Evolutionary conservation across 257 asterid genomes (phyloP), one percentile per base, ranked within the genome.

Genomic region (Osmanthus fragrans): DNA sequence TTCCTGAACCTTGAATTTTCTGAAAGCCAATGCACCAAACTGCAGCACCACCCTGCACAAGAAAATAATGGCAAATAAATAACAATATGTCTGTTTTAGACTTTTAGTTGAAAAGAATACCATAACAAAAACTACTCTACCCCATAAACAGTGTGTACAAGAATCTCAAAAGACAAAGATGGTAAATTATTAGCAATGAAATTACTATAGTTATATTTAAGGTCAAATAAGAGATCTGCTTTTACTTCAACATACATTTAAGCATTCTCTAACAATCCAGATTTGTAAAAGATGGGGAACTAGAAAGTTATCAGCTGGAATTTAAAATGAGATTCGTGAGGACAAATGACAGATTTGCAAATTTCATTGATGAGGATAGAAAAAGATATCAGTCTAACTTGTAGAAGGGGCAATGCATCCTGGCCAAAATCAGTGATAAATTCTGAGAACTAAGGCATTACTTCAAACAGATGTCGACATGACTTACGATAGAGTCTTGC

Each of bases 11-110:
- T 80, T 83, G 86, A 81, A 90, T 76, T 86, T 90, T 90, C 88
- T 96, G 99, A 79, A 96, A 79, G 74, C 99, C 99, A 58, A 96
- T 90, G 82, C 99, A 96, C 99, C 99, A 96, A 58, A 89, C 97
- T 69, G 97, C 91, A 78, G 90, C 93, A 72, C 96, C 98, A 49
- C 89, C 90, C 99, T 96, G 85, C 88, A 80, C 32, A 73, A 67
- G 40, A 32, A 37, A 81, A 47, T 19, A 7, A 32, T 2, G 51
- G 10, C 32, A 82, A 54, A 80, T 30, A 74, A 45, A 75, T 4
- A 54, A 54, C 27, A 5, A 19, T 19, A 45, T 3, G 19, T 45
- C 54, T 1, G 6, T 45, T 3, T 15, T 13, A 45, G 19, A 45
- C 6, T 45, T 45, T 13, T 19, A 13, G 54, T 45, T 4, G 54